Evolutionary conservation across 495 filamentous ascomycete species (phyloP), one percentile per base, ranked within the genome.

Genomic region (Xylaria scruposa): DNA sequence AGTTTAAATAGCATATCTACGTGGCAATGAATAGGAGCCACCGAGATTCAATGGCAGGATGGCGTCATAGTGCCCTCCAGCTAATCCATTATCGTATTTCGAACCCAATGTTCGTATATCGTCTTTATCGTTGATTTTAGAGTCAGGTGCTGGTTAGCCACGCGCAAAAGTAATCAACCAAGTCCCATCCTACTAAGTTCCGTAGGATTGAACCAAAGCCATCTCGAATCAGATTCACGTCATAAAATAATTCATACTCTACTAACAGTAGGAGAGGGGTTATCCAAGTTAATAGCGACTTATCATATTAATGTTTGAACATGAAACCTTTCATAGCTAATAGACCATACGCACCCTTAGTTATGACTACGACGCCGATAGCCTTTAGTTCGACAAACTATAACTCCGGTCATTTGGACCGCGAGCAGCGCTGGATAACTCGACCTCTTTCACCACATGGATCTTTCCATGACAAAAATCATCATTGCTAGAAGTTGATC

Each of bases 401-500:
- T 58, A 58, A 33, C 26, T 58, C 54, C 58, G 15, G 19, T 61
- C 29, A 61, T 61, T 61, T 38, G 8, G 58, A 61, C 19, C 58
- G 58, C 58, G 58, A 38, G 15, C 58, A 61, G 33, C 10, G 54
- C 3, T 51, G 8, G 58, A 61, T 61, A 61, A 61, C 33, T 61
- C 58, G 19, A 61, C 58, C 58, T 61, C 58, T 12, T 61, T 61
- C 58, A 61, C 58, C 29, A 61, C 58, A 38, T 61, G 58, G 31
- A 61, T 61, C 38, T 61, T 61, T 12, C 58, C 58, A 38, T 61
- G 17, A 38, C 33, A 61, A 19, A 61, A 61, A 24, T 33, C 58
- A 40, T 61, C 58, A 17, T 19, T 38, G 19, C 31, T n/a, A 17
- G 58, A 61, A n/a, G 58, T 9, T 19, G 58, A 61, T 33, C 19